Conservation (phyloP, 2,329 filamentous ascomycete species). For the Talaromyces sp. region DNA sequence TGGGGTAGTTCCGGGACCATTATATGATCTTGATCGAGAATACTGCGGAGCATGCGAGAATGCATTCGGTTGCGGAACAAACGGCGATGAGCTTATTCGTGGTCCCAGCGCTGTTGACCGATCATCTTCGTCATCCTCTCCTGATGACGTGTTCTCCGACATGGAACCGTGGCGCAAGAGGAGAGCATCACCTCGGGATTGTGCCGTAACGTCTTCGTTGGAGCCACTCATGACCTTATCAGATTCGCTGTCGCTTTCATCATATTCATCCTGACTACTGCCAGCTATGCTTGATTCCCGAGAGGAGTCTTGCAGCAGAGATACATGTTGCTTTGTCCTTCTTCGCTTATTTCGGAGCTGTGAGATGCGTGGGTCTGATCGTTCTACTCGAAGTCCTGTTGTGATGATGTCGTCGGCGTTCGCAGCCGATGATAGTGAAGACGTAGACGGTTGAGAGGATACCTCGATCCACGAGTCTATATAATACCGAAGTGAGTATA, state of each 20-base stretch:
- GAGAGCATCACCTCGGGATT: constrained; percentile 23
- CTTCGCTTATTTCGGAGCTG: constrained; percentile 53
- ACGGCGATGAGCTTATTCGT: constrained; percentile 52
- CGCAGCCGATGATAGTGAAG: constrained; percentile 76
- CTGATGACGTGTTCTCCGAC: constrained; percentile 32
- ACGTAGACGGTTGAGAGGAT: constrained; percentile 86
- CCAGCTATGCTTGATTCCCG: constrained; percentile 30
- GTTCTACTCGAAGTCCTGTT: constrained; percentile 74
- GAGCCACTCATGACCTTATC: constrained; percentile 66
- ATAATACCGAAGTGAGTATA: constrained; percentile 47
- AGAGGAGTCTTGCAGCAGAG: constrained; percentile 40
- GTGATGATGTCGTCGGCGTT: constrained; percentile 80
- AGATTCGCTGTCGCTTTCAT: constrained; percentile 87
- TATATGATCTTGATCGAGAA: constrained; percentile 17
- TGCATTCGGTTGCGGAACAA: constrained; percentile 85
- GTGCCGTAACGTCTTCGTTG: constrained; percentile 53
- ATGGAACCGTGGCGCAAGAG: constrained; percentile 24
- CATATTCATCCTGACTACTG: constrained; percentile 91
- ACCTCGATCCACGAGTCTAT: constrained; percentile 97
- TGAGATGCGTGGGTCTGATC: constrained; percentile 42
- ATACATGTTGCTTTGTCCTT: constrained; percentile 36
- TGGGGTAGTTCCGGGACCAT: constrained; percentile 45
- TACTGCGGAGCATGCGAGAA: constrained; percentile 73
- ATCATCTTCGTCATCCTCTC: constrained; percentile 66
- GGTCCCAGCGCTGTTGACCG: constrained; percentile 77